These are phyloP conservation scores for Luzula sylvatica DNA, from an alignment of 176 grass and related monocot species.

Conservation along the genomic window DNA sequence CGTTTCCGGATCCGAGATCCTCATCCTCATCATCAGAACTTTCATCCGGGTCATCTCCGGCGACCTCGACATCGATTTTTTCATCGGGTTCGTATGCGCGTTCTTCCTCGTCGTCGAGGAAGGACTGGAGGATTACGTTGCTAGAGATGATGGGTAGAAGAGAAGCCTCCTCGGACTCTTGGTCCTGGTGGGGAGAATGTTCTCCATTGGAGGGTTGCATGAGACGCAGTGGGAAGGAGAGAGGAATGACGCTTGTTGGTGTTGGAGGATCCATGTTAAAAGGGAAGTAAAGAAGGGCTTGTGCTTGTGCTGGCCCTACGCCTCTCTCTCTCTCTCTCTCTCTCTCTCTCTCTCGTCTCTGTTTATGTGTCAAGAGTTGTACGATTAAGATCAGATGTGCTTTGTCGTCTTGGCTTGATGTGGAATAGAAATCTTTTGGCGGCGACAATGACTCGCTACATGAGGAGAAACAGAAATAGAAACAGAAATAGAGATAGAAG, in stretches of 20 bases:
- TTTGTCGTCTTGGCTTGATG: too few relatives aligned
- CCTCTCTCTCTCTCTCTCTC: slow-evolving; percentile 2
- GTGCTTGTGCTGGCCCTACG: neutral
- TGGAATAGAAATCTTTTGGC: too few relatives aligned
- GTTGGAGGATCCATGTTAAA: neutral
- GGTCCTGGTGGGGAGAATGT: neutral
- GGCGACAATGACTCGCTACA: too few relatives aligned
- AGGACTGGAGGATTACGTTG: neutral
- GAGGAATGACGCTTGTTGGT: neutral
- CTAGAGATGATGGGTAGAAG: slow-evolving; percentile 27
- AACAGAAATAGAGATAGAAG: too few relatives aligned
- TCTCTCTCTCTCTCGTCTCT: neutral
- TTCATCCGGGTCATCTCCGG: slow-evolving; percentile 9
- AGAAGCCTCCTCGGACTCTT: slow-evolving; percentile 35
- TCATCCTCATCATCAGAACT: slow-evolving; percentile 18
- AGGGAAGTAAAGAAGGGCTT: neutral
- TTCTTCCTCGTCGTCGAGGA: slow-evolving; percentile 37
- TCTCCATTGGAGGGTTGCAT: slow-evolving; percentile 7
- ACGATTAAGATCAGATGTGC: too few relatives aligned
- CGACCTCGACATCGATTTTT: slow-evolving; percentile 56
- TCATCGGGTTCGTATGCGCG: slow-evolving; percentile 58
- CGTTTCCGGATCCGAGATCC: neutral
- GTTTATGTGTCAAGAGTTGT: too few relatives aligned
- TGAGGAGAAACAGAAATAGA: too few relatives aligned
- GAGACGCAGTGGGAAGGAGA: neutral